A percentile compares a stretch with the other conserved stretches of the same genome.
These are phyloP conservation scores for Trifolium fragiferum DNA, from an alignment of 306 rosid species.

Conservation along the genomic window DNA sequence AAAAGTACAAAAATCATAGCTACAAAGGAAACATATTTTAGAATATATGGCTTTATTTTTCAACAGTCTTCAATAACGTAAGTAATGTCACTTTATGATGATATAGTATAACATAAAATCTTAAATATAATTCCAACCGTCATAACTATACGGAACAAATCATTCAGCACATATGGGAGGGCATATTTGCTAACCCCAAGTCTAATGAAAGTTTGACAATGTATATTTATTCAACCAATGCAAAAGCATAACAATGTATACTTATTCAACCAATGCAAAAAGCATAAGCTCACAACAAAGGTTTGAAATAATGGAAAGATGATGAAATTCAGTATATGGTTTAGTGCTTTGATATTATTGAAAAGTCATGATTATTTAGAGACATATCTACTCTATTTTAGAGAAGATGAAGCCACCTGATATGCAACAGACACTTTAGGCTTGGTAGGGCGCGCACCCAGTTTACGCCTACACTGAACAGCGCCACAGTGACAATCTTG, in stretches of 20 bases:
- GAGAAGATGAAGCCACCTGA: constrained; percentile 79
- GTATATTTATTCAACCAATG: constrained; percentile 21
- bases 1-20: neutral
- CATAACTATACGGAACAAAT: neutral
- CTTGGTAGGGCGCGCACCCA: constrained; percentile 84
- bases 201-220: constrained; percentile 16
- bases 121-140: neutral
- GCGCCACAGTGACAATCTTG: constrained; percentile 99
- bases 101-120: constrained; percentile 3
- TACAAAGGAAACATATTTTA: constrained; percentile 12
- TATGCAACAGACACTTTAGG: constrained; percentile 78
- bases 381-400: constrained; percentile 57
- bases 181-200: neutral
- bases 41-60: constrained; percentile 1
- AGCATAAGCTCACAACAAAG: constrained; percentile 32
- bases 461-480: constrained; percentile 74
- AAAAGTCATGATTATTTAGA: constrained; percentile 13
- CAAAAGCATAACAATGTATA: constrained; percentile 35
- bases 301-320: constrained; percentile 20
- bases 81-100: constrained; percentile 13
- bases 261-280: constrained; percentile 36
- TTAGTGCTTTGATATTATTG: constrained; percentile 11
- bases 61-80: constrained; percentile 20
- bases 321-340: constrained; percentile 26
- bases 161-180: constrained; percentile 6